A percentile compares a stretch with the other conserved stretches of the same genome.
These are phyloP conservation scores for Aspergillus brasiliensis DNA, from an alignment of 2,329 filamentous ascomycete species.

Conservation along the genomic window DNA sequence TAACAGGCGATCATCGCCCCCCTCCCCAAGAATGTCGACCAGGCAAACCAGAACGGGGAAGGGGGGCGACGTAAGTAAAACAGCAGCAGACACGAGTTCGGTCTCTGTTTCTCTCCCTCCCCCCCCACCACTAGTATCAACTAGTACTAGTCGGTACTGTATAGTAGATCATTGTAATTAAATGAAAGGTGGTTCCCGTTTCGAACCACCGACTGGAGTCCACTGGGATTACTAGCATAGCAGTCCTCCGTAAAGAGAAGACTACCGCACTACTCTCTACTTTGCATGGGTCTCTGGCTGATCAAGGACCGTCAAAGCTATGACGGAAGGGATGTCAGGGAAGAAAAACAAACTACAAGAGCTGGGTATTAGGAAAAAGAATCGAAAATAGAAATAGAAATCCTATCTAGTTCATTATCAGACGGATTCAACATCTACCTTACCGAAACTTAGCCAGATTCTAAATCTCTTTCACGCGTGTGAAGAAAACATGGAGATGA, in stretches of 20 bases:
- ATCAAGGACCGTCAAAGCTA: no score
- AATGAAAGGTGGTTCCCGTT: not conserved
- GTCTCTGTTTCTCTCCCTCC: not conserved
- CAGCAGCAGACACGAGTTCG: constrained; percentile 18
- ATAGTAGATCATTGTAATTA: constrained; percentile 23
- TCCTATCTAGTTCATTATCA: not conserved
- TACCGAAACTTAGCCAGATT: not conserved
- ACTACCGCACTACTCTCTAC: no score
- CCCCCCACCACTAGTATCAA: constrained; percentile 16
- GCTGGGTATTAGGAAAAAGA: not conserved
- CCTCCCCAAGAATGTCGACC: constrained; percentile 12
- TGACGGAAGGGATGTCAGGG: no score
- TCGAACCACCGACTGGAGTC: no score
- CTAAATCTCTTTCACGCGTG: not conserved
- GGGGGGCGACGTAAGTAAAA: constrained; percentile 9
- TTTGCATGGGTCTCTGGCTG: no score
- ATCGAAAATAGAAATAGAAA: not conserved
- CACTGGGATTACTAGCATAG: no score
- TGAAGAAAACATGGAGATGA: constrained; percentile 2
- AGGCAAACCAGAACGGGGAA: constrained; percentile 16
- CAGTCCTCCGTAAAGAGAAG: no score
- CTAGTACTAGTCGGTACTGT: constrained; percentile 22
- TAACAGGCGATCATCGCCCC: constrained; percentile 21
- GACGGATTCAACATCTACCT: not conserved
- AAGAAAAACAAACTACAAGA: no score